Evolutionary conservation across 2,329 filamentous ascomycete genomes (phyloP).

Genomic region (Metarhizium sp.): DNA sequence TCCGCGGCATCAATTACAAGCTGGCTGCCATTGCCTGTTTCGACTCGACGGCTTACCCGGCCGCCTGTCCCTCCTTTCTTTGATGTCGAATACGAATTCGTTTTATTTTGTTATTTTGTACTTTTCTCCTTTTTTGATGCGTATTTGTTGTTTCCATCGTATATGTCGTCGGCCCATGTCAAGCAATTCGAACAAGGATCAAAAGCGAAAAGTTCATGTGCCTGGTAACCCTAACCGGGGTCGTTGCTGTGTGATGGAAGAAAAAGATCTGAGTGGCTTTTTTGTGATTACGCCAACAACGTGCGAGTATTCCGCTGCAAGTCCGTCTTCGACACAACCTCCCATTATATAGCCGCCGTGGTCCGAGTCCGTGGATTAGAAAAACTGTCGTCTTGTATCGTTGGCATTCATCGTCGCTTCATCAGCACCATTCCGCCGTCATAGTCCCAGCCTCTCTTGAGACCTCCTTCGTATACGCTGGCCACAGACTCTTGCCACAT

Average conservation of each 20-base stretch:
- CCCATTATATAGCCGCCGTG: neutral
- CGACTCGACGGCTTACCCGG: neutral
- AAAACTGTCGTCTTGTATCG: neutral
- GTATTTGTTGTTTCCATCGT: neutral
- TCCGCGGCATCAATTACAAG: neutral
- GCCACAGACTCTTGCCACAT: slow-evolving; percentile 69
- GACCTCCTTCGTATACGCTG: slow-evolving; percentile 55
- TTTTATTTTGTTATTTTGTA: neutral
- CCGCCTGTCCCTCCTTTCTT: neutral
- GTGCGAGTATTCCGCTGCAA: too few relatives aligned
- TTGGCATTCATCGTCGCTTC: slow-evolving; percentile 16
- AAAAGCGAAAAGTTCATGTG: neutral
- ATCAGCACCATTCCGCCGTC: slow-evolving; percentile 25
- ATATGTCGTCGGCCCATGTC: neutral
- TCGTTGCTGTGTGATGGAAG: neutral
- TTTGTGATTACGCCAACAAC: too few relatives aligned
- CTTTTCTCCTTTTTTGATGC: neutral
- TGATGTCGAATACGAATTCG: neutral
- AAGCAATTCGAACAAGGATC: neutral
- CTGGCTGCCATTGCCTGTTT: neutral
- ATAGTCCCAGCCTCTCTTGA: slow-evolving; percentile 55
- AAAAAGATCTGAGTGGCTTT: neutral
- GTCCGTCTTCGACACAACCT: too few relatives aligned
- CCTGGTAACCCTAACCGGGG: neutral
- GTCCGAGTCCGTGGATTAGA: neutral